Base-by-base conservation (phyloP, 805 yeast genomes). In the Candida insectorum region DNA sequence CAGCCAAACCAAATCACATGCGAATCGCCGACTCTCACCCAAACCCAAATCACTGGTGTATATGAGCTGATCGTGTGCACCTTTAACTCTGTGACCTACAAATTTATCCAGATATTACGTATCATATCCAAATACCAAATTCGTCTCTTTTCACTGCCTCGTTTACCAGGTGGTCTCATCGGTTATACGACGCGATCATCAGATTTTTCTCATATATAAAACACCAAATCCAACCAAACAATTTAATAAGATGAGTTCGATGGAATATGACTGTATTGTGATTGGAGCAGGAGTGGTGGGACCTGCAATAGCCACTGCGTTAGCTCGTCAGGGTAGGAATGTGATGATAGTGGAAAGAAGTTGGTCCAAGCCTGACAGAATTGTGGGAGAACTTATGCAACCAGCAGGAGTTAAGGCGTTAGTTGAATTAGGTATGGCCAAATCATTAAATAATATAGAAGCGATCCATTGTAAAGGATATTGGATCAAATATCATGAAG, bases 281-380 rank as follows among this genome's bases (percentile, higher is more conserved):
- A 79, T 93, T 24, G 98, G 98, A n/a, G 97, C 97, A n/a, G 98
- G 98, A 36, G 95, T 91, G 14, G 81, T 87, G 16, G 98, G 99
- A 1, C 96, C 98, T 2, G 81, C 91, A 36, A 71, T 91, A 13
- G 97, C 97, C 27, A 83, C 88, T 1, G 88, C 85, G 3, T 63
- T 93, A 35, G 97, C 96, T 1, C 73, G 91, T 48, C 94, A 85
- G 51, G 97, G 97, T 20, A 73, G 95, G 45, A 71, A 73, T 32
- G 97, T 93, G 6, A 58, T 83, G 33, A 70, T 83, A 14, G 67
- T 83, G 12, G 99, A 93, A 55, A 74, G 96, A 42, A 96, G 87
- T 53, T 85, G 96, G 86, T 58, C 76, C 14, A 83, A 78, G 56
- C 98, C 98, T 2, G 96, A 93, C 58, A 73, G 99, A 47, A 93